phyloP scores from a whole-genome alignment of 306 rosid genomes.

The Fagus sylvatica region DNA sequence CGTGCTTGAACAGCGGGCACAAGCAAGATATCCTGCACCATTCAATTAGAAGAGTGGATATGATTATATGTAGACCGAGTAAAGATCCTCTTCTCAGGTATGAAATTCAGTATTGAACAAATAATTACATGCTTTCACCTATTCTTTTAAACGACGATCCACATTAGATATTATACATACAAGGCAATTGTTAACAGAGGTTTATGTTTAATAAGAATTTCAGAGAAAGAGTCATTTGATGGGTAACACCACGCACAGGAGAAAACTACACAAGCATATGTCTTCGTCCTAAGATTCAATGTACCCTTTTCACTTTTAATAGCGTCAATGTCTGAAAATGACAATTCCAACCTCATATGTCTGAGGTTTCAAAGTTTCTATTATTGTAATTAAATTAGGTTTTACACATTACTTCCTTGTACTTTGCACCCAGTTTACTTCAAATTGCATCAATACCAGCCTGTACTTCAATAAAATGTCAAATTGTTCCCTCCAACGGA shows the following conservation, averaged over 20 bases:
- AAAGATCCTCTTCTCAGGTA: not conserved
- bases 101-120: constrained; percentile 5
- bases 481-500: not conserved
- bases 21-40: constrained; percentile 80
- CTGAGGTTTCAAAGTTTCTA: not conserved
- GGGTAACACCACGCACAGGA: not conserved
- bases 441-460: not conserved
- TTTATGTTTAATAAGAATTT: not conserved
- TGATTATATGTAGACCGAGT: not conserved
- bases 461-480: not conserved
- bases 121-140: constrained; percentile 5
- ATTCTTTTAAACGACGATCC: not conserved
- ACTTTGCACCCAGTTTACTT: not conserved
- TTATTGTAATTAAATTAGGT: no score
- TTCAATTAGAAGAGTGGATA: not conserved
- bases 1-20: constrained; percentile 91
- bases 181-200: not conserved
- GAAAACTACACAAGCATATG: not conserved
- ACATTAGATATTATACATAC: not conserved
- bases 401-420: not conserved
- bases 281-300: not conserved
- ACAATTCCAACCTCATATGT: not conserved
- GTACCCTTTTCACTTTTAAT: not conserved
- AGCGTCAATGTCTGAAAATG: not conserved
- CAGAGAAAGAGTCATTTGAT: not conserved